Evolutionary conservation across 73 alveolate genomes (phyloP).

Genomic region (Blepharisma stoltei): DNA sequence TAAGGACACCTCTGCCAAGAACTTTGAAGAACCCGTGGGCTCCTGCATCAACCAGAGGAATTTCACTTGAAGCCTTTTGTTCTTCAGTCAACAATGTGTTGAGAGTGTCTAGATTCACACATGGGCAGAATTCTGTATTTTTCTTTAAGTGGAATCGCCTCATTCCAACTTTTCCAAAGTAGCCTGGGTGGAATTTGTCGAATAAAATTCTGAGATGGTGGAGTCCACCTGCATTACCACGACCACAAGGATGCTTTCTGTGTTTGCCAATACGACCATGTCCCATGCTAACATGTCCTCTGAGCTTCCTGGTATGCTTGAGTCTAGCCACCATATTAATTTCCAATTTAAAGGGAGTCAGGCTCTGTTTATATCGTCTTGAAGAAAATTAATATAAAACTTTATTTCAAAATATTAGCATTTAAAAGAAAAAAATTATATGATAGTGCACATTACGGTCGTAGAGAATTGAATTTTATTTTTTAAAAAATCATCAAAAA

Average conservation of each 20-base stretch:
- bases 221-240: constrained; percentile 96
- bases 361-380: too few relatives aligned
- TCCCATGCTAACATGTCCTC: constrained; percentile 89
- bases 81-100: constrained; percentile 95
- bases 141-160: constrained; percentile 96
- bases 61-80: constrained; percentile 79
- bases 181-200: constrained; percentile 96
- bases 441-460: too few relatives aligned
- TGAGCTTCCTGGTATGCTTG: constrained; percentile 80
- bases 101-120: constrained; percentile 86
- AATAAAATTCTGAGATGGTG: constrained; percentile 86
- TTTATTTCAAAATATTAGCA: too few relatives aligned
- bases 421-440: too few relatives aligned
- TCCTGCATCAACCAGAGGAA: constrained; percentile 93
- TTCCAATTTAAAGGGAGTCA: neutral
- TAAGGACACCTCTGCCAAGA: constrained; percentile 94
- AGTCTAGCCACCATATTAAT: constrained; percentile 64
- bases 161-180: constrained; percentile 98
- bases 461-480: too few relatives aligned
- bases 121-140: constrained; percentile 85
- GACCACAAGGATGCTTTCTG: constrained; percentile 96
- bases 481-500: too few relatives aligned
- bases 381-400: too few relatives aligned
- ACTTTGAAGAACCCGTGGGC: constrained; percentile 96
- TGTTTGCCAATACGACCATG: constrained; percentile 93